Percentiles rank a stretch among this genome's conserved stretches.
Conservation (phyloP, 306 rosid species). For the Alnus glutinosa region DNA sequence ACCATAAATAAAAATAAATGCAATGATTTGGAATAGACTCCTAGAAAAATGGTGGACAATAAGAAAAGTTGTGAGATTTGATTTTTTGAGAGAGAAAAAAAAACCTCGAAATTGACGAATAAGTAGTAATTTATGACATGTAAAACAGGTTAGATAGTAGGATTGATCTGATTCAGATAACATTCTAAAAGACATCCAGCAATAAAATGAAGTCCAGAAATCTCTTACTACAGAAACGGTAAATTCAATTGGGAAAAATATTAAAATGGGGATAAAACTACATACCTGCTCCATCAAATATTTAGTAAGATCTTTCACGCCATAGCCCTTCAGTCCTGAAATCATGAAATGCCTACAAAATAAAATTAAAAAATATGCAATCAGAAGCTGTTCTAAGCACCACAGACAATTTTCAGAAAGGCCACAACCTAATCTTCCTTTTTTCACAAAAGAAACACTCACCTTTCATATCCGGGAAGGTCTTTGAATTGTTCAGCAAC, state of each 20-base stretch:
- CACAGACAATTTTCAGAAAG: conserved; percentile 15
- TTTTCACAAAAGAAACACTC: conserved; percentile 25
- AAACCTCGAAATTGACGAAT: not conserved
- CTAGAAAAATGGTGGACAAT: not conserved
- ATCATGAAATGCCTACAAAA: conserved; percentile 83
- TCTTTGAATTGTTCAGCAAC: conserved; percentile 82
- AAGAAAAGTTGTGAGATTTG: not conserved
- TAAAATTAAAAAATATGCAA: conserved; percentile 22
- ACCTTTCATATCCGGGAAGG: conserved; percentile 94
- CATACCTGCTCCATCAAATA: conserved; percentile 90
- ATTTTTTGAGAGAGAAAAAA: not conserved
- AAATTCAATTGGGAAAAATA: conserved; percentile 18
- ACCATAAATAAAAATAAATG: not conserved
- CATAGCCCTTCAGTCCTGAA: conserved; percentile 89
- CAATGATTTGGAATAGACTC: not conserved
- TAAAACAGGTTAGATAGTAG: not conserved
- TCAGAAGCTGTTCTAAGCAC: conserved; percentile 31
- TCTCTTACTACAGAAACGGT: not conserved
- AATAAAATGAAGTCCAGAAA: not conserved
- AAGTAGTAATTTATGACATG: not conserved
- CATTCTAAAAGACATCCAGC: not conserved
- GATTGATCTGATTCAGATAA: not conserved
- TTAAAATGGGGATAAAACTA: conserved; percentile 32
- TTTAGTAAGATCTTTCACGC: conserved; percentile 72
- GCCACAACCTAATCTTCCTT: conserved; percentile 6